phyloP scores from a whole-genome alignment of 768 basidiomycete genomes.

The Leccinum obscurum region DNA sequence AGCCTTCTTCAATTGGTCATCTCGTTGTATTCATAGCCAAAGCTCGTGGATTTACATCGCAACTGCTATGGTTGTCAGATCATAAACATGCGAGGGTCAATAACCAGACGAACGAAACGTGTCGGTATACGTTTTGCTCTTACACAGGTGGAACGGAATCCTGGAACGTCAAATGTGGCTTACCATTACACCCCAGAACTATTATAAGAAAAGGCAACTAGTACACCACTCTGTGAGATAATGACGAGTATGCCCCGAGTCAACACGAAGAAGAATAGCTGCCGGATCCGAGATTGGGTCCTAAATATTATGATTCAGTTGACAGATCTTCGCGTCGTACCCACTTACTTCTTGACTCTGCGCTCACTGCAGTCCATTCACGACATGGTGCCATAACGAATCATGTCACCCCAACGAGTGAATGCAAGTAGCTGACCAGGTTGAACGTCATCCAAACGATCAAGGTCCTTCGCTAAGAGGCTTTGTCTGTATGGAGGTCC shows the following conservation, averaged over 20 bases:
- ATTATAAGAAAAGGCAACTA: neutral
- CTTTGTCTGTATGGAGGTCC: too few species aligned
- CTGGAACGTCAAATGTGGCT: too few species aligned
- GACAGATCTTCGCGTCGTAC: neutral
- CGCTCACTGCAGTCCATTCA: neutral
- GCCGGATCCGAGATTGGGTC: constrained; percentile 4
- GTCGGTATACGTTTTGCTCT: too few species aligned
- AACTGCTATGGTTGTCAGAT: too few species aligned
- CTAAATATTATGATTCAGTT: constrained; percentile 1
- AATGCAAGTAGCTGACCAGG: neutral
- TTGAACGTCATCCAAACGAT: neutral
- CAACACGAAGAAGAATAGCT: constrained; percentile 11
- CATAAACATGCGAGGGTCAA: too few species aligned
- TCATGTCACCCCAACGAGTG: constrained; percentile 4
- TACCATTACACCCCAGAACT: constrained; percentile 11
- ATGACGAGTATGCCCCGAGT: constrained; percentile 16
- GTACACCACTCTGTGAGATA: constrained; percentile 4
- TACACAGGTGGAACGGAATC: too few species aligned
- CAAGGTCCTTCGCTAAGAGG: neutral
- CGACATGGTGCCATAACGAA: neutral
- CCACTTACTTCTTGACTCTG: constrained; percentile 3
- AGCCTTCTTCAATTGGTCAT: too few species aligned
- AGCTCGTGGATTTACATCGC: too few species aligned
- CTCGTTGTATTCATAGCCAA: too few species aligned
- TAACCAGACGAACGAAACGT: too few species aligned